phyloP scores from a whole-genome alignment of 805 yeast species.

The Starmerella kuoi region DNA sequence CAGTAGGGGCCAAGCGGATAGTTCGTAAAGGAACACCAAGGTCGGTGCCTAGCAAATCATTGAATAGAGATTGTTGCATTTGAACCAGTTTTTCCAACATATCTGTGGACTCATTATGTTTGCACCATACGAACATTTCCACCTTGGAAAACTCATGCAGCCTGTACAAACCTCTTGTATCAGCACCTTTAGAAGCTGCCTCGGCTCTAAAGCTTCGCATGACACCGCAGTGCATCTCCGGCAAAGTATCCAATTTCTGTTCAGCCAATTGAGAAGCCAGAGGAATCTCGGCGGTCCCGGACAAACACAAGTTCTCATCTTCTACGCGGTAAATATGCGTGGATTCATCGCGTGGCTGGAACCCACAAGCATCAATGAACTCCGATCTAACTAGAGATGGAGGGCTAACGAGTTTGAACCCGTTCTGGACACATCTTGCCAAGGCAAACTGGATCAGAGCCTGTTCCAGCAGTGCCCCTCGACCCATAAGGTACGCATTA shows the following conservation, averaged over 20 bases:
- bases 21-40: constrained; percentile 74
- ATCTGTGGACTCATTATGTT: constrained; percentile 26
- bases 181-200: constrained; percentile 93
- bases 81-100: constrained; percentile 40
- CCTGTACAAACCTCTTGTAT: constrained; percentile 80
- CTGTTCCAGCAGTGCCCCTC: constrained; percentile 79
- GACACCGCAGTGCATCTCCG: constrained; percentile 38
- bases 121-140: constrained; percentile 71
- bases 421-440: constrained; percentile 48
- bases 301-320: constrained; percentile 44
- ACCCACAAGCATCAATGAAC: constrained; percentile 80
- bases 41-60: constrained; percentile 26
- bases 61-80: constrained; percentile 54
- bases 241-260: constrained; percentile 31
- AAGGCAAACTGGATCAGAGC: constrained; percentile 77
- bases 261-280: constrained; percentile 67
- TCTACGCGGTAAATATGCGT: constrained; percentile 66
- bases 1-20: constrained; percentile 78
- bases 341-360: constrained; percentile 80
- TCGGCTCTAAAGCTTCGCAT: constrained; percentile 87
- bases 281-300: constrained; percentile 95
- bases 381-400: constrained; percentile 77
- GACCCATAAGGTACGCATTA: constrained; percentile 61
- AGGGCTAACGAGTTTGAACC: constrained; percentile 62
- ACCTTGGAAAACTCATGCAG: constrained; percentile 96